Evolutionary conservation across 1,284 basidiomycete genomes (phyloP).

Genomic region (Apiotrichum sp.): DNA sequence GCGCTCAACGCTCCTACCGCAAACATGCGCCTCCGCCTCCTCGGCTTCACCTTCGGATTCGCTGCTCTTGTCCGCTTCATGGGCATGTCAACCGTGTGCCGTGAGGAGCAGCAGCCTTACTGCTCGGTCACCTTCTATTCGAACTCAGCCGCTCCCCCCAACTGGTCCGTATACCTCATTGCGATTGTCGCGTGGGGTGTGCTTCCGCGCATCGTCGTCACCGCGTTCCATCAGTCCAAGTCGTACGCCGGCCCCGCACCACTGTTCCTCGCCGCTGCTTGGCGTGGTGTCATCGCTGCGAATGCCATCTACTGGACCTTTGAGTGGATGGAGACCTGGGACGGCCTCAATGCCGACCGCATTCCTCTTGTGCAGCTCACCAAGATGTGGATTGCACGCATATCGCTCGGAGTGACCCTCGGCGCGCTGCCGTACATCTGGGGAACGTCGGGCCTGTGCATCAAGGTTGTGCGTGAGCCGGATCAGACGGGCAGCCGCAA

Average conservation of each 20-base stretch:
- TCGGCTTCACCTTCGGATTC: constrained; percentile 62
- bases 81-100: constrained; percentile 71
- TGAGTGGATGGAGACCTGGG: constrained; percentile 62
- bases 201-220: constrained; percentile 58
- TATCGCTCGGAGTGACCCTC: constrained; percentile 53
- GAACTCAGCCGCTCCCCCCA: constrained; percentile 60
- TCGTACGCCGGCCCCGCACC: constrained; percentile 67
- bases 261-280: constrained; percentile 57
- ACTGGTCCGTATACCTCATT: constrained; percentile 54
- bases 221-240: constrained; percentile 61
- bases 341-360: constrained; percentile 34
- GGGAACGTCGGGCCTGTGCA: constrained; percentile 64
- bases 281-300: constrained; percentile 57
- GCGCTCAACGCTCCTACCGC: constrained; percentile 59
- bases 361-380: constrained; percentile 49
- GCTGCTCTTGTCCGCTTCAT: constrained; percentile 68
- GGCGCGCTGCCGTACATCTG: constrained; percentile 60
- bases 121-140: constrained; percentile 83
- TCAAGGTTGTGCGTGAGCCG: constrained; percentile 54
- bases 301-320: constrained; percentile 67
- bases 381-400: constrained; percentile 61
- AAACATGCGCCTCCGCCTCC: constrained; percentile 66
- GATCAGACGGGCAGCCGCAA: constrained; percentile 33
- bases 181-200: constrained; percentile 53
- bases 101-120: constrained; percentile 86